A percentile compares a stretch with the other conserved stretches of the same genome.
Conservation (phyloP, 1,139 yeast genomes). For the Geotrichum siamense region DNA sequence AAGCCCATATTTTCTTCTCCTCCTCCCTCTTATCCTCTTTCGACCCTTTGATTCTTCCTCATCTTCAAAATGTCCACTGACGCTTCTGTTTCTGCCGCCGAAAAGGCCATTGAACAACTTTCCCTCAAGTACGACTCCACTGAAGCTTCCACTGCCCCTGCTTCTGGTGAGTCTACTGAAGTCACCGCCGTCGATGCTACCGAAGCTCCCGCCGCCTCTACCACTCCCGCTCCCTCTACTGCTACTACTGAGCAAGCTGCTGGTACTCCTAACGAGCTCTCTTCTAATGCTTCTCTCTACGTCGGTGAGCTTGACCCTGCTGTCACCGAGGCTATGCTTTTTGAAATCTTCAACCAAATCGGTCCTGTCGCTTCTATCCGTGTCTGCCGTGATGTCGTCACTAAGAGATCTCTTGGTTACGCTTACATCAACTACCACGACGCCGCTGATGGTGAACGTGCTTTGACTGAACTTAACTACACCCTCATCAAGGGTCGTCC, state of each 20-base stretch:
- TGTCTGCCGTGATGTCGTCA: constrained; percentile 97
- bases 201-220: constrained; percentile 6
- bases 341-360: constrained; percentile 88
- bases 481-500: constrained; percentile 90
- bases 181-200: constrained; percentile 19
- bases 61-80: constrained; percentile 31
- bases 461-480: constrained; percentile 94
- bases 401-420: constrained; percentile 95
- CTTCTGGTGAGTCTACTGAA: constrained; percentile 17
- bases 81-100: constrained; percentile 38
- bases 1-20: constrained; percentile 7
- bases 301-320: constrained; percentile 95
- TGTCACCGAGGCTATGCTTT: constrained; percentile 90
- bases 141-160: constrained; percentile 24
- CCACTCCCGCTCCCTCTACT: constrained; percentile 26
- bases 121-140: constrained; percentile 27
- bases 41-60: background rate
- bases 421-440: constrained; percentile 97
- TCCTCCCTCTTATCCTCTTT: background rate
- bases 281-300: constrained; percentile 75
- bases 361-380: constrained; percentile 97
- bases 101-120: constrained; percentile 36
- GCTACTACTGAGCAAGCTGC: constrained; percentile 32
- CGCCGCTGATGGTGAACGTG: constrained; percentile 85
- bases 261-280: constrained; percentile 34